phyloP scores from a whole-genome alignment of 2,329 filamentous ascomycete genomes.

The Kalaharituber pfeilii region DNA sequence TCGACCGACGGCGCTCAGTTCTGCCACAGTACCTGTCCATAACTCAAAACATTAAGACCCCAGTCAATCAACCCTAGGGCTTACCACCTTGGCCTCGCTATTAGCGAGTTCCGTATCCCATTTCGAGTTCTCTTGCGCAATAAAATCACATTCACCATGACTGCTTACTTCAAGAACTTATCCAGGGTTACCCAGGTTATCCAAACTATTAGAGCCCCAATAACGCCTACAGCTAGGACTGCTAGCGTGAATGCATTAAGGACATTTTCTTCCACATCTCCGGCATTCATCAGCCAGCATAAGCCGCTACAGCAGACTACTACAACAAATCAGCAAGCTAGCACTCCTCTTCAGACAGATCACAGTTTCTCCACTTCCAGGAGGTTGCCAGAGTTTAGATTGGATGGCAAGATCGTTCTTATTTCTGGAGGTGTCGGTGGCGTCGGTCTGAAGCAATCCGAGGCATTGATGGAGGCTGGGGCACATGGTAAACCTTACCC shows the following conservation, averaged over 20 bases:
- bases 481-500: constrained; percentile 37
- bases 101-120: background rate
- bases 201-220: background rate
- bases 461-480: constrained; percentile 57
- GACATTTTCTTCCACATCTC: background rate
- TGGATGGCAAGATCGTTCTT: constrained; percentile 51
- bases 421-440: constrained; percentile 57
- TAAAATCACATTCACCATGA: too few relatives aligned
- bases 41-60: too few relatives aligned
- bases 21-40: too few relatives aligned
- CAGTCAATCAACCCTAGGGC: background rate
- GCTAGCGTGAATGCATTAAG: background rate
- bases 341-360: background rate
- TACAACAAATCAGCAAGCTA: background rate
- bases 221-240: background rate
- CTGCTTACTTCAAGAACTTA: too few relatives aligned
- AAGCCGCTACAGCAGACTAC: background rate
- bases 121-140: too few relatives aligned
- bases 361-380: background rate
- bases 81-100: background rate
- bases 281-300: background rate
- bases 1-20: too few relatives aligned
- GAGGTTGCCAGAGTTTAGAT: constrained; percentile 53
- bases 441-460: constrained; percentile 54
- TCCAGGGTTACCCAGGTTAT: background rate